These are phyloP conservation scores for Eutrema yunnanense DNA, from an alignment of 345 rosid species.

Conservation along the genomic window DNA sequence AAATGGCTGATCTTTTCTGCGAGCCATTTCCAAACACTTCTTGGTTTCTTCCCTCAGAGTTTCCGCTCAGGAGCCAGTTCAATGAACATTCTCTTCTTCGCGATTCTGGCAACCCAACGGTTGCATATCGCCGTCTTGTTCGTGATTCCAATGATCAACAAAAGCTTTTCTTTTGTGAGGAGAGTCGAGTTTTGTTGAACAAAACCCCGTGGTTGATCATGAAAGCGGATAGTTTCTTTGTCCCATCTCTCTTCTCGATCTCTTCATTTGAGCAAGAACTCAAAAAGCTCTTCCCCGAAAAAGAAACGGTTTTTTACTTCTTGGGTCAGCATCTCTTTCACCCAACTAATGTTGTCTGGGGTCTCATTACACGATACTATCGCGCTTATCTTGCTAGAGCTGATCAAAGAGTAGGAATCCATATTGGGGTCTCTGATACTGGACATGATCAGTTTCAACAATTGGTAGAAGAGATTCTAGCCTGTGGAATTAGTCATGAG, in stretches of 20 bases:
- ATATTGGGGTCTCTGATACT: constrained; percentile 18
- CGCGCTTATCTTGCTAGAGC: constrained; percentile 24
- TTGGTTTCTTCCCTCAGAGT: constrained; percentile 30
- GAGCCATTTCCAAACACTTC: constrained; percentile 33
- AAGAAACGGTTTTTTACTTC: constrained; percentile 34
- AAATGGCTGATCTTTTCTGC: constrained; percentile 34
- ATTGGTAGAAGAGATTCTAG: constrained; percentile 28
- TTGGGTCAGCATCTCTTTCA: constrained; percentile 32
- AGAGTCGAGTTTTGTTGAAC: constrained; percentile 7
- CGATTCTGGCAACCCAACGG: constrained; percentile 11
- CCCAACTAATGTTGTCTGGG: constrained; percentile 39
- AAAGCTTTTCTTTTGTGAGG: constrained; percentile 31
- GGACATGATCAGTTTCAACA: not conserved
- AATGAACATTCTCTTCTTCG: constrained; percentile 7
- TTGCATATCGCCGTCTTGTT: constrained; percentile 22
- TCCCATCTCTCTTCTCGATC: constrained; percentile 26
- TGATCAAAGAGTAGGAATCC: constrained; percentile 28
- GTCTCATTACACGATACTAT: constrained; percentile 30
- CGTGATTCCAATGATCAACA: constrained; percentile 17
- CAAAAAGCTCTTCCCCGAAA: constrained; percentile 19
- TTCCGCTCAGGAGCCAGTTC: constrained; percentile 11
- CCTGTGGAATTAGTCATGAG: constrained; percentile 24
- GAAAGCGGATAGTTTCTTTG: constrained; percentile 17
- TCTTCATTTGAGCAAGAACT: constrained; percentile 19
- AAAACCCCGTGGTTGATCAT: constrained; percentile 27